phyloP scores from a whole-genome alignment of 495 filamentous ascomycete genomes.

The Immersiella caudata region DNA sequence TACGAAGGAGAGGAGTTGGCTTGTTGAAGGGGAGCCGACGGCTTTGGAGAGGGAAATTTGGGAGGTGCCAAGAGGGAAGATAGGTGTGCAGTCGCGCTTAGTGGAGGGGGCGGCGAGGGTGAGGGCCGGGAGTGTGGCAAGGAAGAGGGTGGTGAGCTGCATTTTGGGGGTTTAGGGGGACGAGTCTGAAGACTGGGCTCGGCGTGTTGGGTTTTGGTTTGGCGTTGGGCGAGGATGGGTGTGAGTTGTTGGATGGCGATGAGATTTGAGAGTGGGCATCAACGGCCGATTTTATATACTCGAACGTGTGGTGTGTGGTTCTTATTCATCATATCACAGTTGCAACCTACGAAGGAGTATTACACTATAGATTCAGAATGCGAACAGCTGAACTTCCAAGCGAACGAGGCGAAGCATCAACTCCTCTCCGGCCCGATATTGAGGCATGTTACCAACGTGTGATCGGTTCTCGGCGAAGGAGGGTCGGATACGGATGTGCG shows the following conservation, averaged over 20 bases:
- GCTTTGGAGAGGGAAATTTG: constrained; percentile 27
- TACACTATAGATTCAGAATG: background rate
- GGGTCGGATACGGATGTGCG: background rate
- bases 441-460: background rate
- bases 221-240: background rate
- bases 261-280: background rate
- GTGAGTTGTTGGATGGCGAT: background rate
- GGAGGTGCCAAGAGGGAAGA: constrained; percentile 24
- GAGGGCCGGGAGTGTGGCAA: constrained; percentile 25
- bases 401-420: background rate
- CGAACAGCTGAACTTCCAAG: background rate
- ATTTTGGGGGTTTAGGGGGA: constrained; percentile 28
- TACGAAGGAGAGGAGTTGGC: constrained; percentile 21
- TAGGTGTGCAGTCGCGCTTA: constrained; percentile 25
- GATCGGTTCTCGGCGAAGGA: background rate
- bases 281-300: background rate
- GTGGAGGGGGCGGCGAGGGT: constrained; percentile 23
- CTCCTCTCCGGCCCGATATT: background rate
- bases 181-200: background rate
- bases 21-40: background rate
- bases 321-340: background rate
- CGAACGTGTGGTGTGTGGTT: background rate
- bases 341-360: background rate
- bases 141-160: constrained; percentile 33
- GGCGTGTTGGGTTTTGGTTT: background rate